Base-by-base conservation (phyloP, 805 yeast genomes). In the Pichia eremophila region DNA sequence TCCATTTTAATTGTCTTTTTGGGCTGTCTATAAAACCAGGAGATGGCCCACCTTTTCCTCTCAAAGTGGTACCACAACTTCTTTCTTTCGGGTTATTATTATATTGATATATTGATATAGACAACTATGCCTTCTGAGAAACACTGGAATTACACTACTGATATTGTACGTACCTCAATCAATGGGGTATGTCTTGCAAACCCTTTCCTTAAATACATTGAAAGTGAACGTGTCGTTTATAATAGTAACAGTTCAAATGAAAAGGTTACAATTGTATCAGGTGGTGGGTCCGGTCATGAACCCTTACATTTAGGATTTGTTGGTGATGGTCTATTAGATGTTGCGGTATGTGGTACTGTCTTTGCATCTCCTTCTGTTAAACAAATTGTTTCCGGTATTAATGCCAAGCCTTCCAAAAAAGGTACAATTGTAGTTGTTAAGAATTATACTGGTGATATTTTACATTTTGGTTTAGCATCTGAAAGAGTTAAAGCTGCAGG, bases 261-360 rank as follows among this genome's bases (percentile, higher is more conserved):
- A 28, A 83, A 85, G 57, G 84, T 89, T 40, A 76, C 86, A 7
- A 59, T 90, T 44, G 68, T 90, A 28, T 81, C 95, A 34, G 96
- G 97, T 50, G 98, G 98, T 47, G 97, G 97, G 28, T 80, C 90
- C 14, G 98, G 98, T 43, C 98, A 90, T 61, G 98, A 90, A 65
- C 97, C 97, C 27, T 73, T 89, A 5, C 97, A 91, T 59, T 90
- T 86, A 9, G 97, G 96, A 0, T 90, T 80, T 62, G 89, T 90
- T 22, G 97, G 97, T 12, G 73, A 78, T 14, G 95, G 95, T 44
- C 68, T 84, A 55, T 65, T 90, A 39, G 87, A 85, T 54, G 95
- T 82, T 39, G 97, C 96, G 0, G 95, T 90, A 5, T 79, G 89
- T 46, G 98, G 98, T 36, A 79, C 83, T 46, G 75, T 87, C n/a